phyloP scores from a whole-genome alignment of 805 yeast species.

The Debaryomyces prosopidis region DNA sequence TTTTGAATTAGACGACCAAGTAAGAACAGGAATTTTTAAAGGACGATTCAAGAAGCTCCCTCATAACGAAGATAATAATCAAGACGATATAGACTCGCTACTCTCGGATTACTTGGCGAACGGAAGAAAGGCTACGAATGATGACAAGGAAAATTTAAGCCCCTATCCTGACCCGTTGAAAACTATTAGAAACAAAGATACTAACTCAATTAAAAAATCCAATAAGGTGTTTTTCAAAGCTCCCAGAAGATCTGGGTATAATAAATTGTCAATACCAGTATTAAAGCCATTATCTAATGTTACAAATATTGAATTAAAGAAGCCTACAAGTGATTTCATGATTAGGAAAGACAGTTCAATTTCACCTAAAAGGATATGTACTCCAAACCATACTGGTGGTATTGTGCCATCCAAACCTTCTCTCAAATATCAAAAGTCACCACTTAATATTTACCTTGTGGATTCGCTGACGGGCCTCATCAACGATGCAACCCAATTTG shows the following conservation, averaged over 20 bases:
- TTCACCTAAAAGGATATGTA: conserved; percentile 46
- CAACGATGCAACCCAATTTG: conserved; percentile 67
- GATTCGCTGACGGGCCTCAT: conserved; percentile 61
- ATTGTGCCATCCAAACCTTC: conserved; percentile 32
- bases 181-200: conserved; percentile 10
- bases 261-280: conserved; percentile 21
- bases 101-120: conserved; percentile 19
- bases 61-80: conserved; percentile 10
- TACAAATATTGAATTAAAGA: conserved; percentile 14
- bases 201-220: conserved; percentile 19
- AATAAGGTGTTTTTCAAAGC: conserved; percentile 18
- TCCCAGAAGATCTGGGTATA: conserved; percentile 12
- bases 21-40: conserved; percentile 34
- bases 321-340: background rate
- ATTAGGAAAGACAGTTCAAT: conserved; percentile 3
- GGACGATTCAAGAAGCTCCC: conserved; percentile 29
- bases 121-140: conserved; percentile 6
- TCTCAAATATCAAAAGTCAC: conserved; percentile 19
- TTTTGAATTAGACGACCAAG: conserved; percentile 34
- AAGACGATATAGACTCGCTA: conserved; percentile 35
- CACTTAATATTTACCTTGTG: conserved; percentile 47
- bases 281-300: conserved; percentile 25
- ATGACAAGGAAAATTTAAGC: conserved; percentile 34
- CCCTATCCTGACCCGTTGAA: conserved; percentile 28
- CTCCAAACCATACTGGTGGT: conserved; percentile 35